A percentile compares a stretch with the other conserved stretches of the same genome.
Conservation (phyloP, 2,329 filamentous ascomycete genomes). For the Ascosphaera pollenicola region DNA sequence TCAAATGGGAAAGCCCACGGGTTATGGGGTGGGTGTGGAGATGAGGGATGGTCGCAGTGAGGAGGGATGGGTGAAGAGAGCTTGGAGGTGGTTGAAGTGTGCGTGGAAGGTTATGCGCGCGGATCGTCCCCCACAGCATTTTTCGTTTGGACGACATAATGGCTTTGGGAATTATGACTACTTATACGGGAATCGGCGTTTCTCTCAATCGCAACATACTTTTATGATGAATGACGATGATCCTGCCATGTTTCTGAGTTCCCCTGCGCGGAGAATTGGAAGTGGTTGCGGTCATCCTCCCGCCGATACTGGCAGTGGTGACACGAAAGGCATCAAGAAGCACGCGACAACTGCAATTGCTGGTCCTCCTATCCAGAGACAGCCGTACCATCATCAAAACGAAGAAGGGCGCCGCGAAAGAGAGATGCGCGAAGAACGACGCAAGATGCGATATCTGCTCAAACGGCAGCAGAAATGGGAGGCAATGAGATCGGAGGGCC, state of each 20-base stretch:
- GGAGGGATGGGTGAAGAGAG: too few species aligned
- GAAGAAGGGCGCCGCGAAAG: slow-evolving; percentile 23
- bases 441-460: slow-evolving; percentile 12
- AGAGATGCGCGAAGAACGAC: slow-evolving; percentile 3
- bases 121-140: too few species aligned
- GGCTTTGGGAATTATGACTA: neutral
- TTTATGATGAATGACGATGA: slow-evolving; percentile 17
- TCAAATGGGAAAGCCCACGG: neutral
- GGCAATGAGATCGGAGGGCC: slow-evolving; percentile 9
- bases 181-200: slow-evolving; percentile 13
- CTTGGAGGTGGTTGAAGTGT: too few species aligned
- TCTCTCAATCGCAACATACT: slow-evolving; percentile 17
- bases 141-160: neutral
- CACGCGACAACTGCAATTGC: too few species aligned
- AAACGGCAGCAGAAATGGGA: slow-evolving; percentile 13
- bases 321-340: slow-evolving; percentile 1
- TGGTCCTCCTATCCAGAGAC: slow-evolving; percentile 7
- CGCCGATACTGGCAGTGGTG: slow-evolving; percentile 8
- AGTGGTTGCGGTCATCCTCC: slow-evolving; percentile 13
- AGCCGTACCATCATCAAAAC: slow-evolving; percentile 27
- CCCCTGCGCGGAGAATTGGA: slow-evolving; percentile 25
- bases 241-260: slow-evolving; percentile 25
- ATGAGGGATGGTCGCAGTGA: too few species aligned
- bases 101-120: too few species aligned
- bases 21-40: neutral